These are phyloP conservation scores for Aspergillus novofumigatus DNA, from an alignment of 2,329 filamentous ascomycete species.

Conservation along the genomic window DNA sequence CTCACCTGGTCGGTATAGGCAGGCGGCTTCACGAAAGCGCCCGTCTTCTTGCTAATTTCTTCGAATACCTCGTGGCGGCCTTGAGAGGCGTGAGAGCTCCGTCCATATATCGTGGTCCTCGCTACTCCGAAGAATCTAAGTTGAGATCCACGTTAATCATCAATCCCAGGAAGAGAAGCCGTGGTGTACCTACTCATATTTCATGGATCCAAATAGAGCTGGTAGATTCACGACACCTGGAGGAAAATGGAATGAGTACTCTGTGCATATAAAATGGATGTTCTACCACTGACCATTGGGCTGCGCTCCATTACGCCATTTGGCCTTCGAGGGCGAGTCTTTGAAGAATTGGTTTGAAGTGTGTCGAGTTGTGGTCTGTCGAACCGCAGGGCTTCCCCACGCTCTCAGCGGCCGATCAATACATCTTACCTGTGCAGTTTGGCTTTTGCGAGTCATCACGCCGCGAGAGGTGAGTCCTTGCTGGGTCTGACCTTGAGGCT, in stretches of 20 bases:
- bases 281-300: slow-evolving; percentile 13
- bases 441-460: not conserved
- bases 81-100: slow-evolving; percentile 1
- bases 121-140: slow-evolving; percentile 19
- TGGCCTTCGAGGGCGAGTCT: slow-evolving; percentile 22
- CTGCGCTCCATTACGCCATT: slow-evolving; percentile 19
- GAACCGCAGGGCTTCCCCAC: slow-evolving; percentile 4
- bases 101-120: slow-evolving; percentile 4
- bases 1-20: slow-evolving; percentile 20
- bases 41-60: slow-evolving; percentile 23
- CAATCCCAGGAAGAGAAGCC: not conserved
- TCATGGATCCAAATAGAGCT: slow-evolving; percentile 17
- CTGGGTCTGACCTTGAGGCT: not conserved
- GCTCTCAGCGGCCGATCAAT: slow-evolving; percentile 4
- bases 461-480: not conserved
- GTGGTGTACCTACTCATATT: slow-evolving; percentile 18
- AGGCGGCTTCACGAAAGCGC: slow-evolving; percentile 25
- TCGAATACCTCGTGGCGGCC: slow-evolving; percentile 22
- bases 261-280: not conserved
- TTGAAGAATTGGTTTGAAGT: slow-evolving; percentile 13
- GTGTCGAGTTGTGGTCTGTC: not conserved
- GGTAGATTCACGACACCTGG: slow-evolving; percentile 16
- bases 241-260: not conserved
- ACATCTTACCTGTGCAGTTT: not conserved
- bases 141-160: not conserved